Base-by-base conservation (phyloP, 495 filamentous ascomycete species). In the Staphylotrichum longicolle region DNA sequence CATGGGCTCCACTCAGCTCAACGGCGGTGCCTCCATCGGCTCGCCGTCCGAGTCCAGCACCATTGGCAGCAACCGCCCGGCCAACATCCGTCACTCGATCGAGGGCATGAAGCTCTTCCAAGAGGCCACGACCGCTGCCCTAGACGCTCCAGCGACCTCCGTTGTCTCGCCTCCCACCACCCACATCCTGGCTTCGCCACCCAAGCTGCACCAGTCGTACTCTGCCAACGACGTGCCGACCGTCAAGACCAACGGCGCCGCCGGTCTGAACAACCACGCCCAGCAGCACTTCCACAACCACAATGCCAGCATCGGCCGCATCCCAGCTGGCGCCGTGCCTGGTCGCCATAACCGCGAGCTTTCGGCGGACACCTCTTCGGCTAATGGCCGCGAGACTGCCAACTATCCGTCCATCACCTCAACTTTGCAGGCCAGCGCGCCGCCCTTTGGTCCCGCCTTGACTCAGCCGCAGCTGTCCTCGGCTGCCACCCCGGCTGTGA, bases 171-270 rank as follows among this genome's bases (percentile, higher is more conserved):
- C 80, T 5, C 63, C 75, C 4, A 63, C 72, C 2, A 73, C 49
- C 58, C 75, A 81, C 48, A 68, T 68, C 42, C 73, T 80, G 71
- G 79, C 75, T 60, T 83, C 78, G 70, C 86, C 75, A 61, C 88
- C 80, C 62, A 93, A 85, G 77, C 73, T 95, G 41, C 88, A 92
- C 73, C 86, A 89, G 4, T 96, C 93, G 3, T 97, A 90, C 74
- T 97, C 94, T 3, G 87, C 91, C 27, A 90, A 87, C 70, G 94
- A 97, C 67, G 77, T 97, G 5, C 89, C 93, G n/a, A 96, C 92
- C 1, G 78, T 91, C 64, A 94, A 92, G 79, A 68, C 59, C 60
- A 71, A 75, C 20, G 72, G 73, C 53, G 61, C 71, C 27, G 50
- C 59, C 37, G 62, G 56, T 32, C 59, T 74, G 44, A 85, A 88